These are phyloP conservation scores for Hymenoscyphus albidus DNA, from an alignment of 2,329 filamentous ascomycete genomes.

Conservation along the genomic window DNA sequence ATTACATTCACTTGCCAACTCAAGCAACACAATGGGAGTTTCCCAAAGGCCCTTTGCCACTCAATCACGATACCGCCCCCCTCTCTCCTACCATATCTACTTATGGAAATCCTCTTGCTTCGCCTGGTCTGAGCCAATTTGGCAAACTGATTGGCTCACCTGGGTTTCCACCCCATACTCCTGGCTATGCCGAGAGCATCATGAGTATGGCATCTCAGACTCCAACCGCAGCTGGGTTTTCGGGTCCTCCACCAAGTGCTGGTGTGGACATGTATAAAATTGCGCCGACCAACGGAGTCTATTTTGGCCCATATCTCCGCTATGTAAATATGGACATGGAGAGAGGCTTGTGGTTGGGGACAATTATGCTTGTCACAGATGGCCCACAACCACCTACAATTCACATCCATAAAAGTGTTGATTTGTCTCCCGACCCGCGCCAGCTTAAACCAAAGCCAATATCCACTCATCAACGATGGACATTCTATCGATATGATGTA, in stretches of 20 bases:
- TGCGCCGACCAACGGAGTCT: slow-evolving; percentile 89
- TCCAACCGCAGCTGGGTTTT: slow-evolving; percentile 77
- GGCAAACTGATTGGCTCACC: slow-evolving; percentile 71
- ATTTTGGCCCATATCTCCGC: slow-evolving; percentile 92
- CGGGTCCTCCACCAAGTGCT: slow-evolving; percentile 79
- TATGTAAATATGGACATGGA: slow-evolving; percentile 98
- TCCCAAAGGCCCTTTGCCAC: slow-evolving; percentile 87
- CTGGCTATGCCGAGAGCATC: slow-evolving; percentile 80
- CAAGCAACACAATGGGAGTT: slow-evolving; percentile 99
- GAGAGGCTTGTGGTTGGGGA: slow-evolving; percentile 84
- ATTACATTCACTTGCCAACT: slow-evolving; percentile 94
- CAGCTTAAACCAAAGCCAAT: slow-evolving; percentile 82
- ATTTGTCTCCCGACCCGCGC: slow-evolving; percentile 87
- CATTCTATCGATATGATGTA: slow-evolving; percentile 92
- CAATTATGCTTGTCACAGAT: slow-evolving; percentile 89
- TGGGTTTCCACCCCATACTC: slow-evolving; percentile 76
- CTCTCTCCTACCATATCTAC: slow-evolving; percentile 74
- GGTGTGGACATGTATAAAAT: slow-evolving; percentile 95
- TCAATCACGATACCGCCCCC: slow-evolving; percentile 77
- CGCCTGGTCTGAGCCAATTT: slow-evolving; percentile 55
- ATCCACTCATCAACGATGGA: slow-evolving; percentile 86
- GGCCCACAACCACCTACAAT: slow-evolving; percentile 90
- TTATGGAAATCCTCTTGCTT: slow-evolving; percentile 69
- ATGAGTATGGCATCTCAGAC: slow-evolving; percentile 75
- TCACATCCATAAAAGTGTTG: slow-evolving; percentile 84